Evolutionary conservation across 176 grass and related monocot genomes (phyloP).

Genomic region (Olyra latifolia): DNA sequence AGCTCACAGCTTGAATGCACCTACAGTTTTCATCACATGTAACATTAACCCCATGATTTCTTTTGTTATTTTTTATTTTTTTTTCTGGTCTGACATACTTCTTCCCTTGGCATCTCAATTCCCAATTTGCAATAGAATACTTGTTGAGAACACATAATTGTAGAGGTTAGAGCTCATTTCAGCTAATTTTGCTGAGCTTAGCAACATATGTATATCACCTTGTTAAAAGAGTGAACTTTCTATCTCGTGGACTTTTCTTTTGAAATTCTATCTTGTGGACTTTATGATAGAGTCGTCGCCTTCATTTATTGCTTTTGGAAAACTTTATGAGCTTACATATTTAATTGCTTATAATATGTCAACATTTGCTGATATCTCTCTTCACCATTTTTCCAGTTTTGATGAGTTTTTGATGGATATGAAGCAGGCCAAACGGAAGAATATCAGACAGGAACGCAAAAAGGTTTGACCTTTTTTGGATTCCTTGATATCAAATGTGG

Average conservation of each 20-base stretch:
- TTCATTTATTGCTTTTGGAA: conserved; percentile 3
- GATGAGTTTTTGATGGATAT: conserved; percentile 99
- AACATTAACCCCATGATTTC: neutral
- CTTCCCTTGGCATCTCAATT: neutral
- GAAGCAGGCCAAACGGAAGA: conserved; percentile 88
- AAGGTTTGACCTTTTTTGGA: conserved; percentile 58
- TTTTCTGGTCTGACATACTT: neutral
- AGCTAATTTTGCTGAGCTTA: neutral
- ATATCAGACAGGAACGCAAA: conserved; percentile 92
- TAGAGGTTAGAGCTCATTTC: conserved; percentile 12
- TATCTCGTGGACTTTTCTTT: neutral
- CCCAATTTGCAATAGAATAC: conserved; percentile 3
- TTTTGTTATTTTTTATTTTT: neutral
- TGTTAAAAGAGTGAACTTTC: neutral
- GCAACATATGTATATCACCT: neutral
- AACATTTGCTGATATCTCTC: conserved; percentile 27
- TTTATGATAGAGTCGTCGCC: conserved; percentile 15
- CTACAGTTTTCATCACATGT: conserved; percentile 7
- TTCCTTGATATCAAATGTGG: conserved; percentile 17
- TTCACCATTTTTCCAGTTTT: conserved; percentile 57
- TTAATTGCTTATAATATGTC: conserved; percentile 11
- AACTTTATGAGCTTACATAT: conserved; percentile 5
- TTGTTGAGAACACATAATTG: neutral
- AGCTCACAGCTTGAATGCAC: neutral
- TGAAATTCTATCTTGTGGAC: neutral